phyloP scores from a whole-genome alignment of 108 stramenopile genomes.

The Parietichytrium sp. region DNA sequence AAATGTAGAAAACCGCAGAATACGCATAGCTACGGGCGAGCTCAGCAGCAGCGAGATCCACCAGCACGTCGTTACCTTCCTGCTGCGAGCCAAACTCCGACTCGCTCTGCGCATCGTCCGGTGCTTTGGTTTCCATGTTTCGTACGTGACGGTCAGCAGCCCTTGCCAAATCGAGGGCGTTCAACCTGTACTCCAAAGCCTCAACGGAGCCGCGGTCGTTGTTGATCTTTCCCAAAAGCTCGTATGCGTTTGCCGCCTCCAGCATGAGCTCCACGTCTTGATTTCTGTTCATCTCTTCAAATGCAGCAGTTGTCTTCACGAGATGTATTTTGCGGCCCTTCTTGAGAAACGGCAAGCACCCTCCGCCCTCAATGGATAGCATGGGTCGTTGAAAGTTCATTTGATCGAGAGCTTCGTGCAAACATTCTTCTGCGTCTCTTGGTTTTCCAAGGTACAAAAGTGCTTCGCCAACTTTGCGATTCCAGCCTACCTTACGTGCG shows the following conservation, averaged over 20 bases:
- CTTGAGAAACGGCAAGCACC: not conserved
- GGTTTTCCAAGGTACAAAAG: not conserved
- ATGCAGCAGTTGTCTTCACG: not conserved
- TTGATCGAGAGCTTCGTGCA: not conserved
- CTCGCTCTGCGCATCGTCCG: too few relatives aligned
- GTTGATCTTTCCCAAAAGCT: not conserved
- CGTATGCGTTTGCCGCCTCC: not conserved
- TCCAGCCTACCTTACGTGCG: slow-evolving; percentile 23
- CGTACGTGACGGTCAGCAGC: too few relatives aligned
- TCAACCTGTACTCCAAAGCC: not conserved
- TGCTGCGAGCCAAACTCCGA: not conserved
- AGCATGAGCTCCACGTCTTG: not conserved
- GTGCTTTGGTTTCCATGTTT: too few relatives aligned
- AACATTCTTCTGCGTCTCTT: not conserved
- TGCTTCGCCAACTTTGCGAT: slow-evolving; percentile 21
- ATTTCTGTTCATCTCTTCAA: not conserved
- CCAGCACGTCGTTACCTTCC: not conserved
- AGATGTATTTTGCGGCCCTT: not conserved
- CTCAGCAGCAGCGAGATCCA: not conserved
- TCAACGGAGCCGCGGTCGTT: not conserved
- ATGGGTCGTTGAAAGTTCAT: not conserved
- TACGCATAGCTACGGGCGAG: not conserved
- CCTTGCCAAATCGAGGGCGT: not conserved
- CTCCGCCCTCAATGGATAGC: not conserved
- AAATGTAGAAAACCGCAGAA: not conserved